Conservation (phyloP, 2,329 filamentous ascomycete genomes). For the Dendrostoma leiphaemia region DNA sequence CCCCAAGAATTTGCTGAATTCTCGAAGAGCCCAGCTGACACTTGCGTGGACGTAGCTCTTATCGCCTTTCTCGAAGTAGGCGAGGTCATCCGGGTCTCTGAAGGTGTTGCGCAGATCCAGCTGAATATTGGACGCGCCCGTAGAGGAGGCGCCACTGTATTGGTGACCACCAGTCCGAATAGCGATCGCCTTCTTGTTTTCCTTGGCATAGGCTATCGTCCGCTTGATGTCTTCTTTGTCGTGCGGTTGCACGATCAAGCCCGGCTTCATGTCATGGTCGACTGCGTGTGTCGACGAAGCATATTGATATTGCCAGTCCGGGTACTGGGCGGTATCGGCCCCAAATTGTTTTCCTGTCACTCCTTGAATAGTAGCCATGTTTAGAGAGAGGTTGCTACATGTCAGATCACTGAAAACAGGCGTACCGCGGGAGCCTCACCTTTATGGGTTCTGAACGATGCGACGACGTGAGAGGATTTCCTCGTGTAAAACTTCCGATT, state of each 20-base stretch:
- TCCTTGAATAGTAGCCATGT: conserved; percentile 10
- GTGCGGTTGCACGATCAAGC: conserved; percentile 41
- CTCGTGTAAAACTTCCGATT: too few relatives aligned
- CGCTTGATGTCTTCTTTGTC: conserved; percentile 40
- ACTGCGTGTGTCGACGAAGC: conserved; percentile 39
- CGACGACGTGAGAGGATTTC: too few relatives aligned
- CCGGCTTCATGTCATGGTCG: conserved; percentile 42
- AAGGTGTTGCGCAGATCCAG: conserved; percentile 42
- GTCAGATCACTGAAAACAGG: too few relatives aligned
- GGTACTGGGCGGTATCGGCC: neutral
- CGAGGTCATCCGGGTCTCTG: conserved; percentile 29
- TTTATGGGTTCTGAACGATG: too few relatives aligned
- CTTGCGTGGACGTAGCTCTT: conserved; percentile 36
- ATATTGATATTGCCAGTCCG: conserved; percentile 39
- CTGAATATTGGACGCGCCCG: conserved; percentile 42
- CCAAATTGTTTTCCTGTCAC: conserved; percentile 9
- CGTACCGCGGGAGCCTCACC: too few relatives aligned
- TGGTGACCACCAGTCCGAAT: conserved; percentile 48
- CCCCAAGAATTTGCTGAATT: conserved; percentile 41
- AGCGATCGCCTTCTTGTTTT: conserved; percentile 39
- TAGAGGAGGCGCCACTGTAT: conserved; percentile 49
- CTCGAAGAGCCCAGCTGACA: conserved; percentile 39
- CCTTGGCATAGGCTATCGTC: conserved; percentile 38
- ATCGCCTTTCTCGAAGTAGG: conserved; percentile 31
- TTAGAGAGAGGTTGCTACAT: too few relatives aligned